These are phyloP conservation scores for Prunus davidiana DNA, from an alignment of 306 rosid species.

Conservation along the genomic window DNA sequence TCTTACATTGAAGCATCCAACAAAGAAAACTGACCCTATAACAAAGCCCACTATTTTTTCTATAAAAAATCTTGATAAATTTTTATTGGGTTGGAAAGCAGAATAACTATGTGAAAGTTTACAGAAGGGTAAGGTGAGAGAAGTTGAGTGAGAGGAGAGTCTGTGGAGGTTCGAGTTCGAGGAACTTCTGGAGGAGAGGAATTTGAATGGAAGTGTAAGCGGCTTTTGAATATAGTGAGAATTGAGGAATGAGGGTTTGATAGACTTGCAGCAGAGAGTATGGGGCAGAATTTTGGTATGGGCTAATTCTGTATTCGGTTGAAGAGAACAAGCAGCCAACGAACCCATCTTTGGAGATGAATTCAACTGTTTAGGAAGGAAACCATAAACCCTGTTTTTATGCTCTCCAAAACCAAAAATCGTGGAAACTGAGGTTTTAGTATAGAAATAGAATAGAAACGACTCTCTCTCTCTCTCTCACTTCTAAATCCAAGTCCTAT, in stretches of 20 bases:
- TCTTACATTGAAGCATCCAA: conserved; percentile 43
- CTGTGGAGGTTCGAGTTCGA: conserved; percentile 8
- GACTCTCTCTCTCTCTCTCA: too few species aligned
- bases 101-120: neutral
- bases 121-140: neutral
- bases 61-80: conserved; percentile 22
- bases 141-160: neutral
- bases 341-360: conserved; percentile 17
- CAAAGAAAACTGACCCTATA: conserved; percentile 59
- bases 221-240: neutral
- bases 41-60: conserved; percentile 49
- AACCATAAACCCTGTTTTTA: too few species aligned
- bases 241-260: conserved; percentile 4
- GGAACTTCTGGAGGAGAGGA: neutral
- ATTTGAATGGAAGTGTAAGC: conserved; percentile 6
- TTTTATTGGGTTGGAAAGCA: conserved; percentile 18
- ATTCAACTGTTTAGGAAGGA: too few species aligned
- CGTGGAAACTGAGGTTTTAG: too few species aligned
- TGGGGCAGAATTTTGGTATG: too few species aligned
- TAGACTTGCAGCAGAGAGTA: too few species aligned
- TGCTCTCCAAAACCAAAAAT: too few species aligned
- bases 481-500: too few species aligned
- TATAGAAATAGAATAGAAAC: too few species aligned
- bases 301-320: neutral
- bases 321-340: conserved; percentile 15